Percentiles rank a stretch among this genome's conserved stretches.
Conservation (phyloP, 805 yeast species). For the Torulaspora franciscae region DNA sequence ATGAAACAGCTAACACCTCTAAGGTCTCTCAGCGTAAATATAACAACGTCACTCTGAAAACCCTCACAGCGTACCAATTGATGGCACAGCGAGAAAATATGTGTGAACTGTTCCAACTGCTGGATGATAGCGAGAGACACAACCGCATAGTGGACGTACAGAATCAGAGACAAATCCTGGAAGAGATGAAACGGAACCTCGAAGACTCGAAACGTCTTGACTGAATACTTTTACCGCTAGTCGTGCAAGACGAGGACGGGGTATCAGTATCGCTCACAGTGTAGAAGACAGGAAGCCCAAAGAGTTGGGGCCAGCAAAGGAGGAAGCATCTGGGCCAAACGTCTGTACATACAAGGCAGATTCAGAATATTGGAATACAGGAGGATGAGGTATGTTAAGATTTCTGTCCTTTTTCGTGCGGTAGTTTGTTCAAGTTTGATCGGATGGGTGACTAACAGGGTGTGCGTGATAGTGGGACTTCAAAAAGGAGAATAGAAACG, state of each 20-base stretch:
- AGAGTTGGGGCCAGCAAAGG: background rate
- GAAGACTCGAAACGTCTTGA: constrained; percentile 6
- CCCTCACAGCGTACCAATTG: constrained; percentile 31
- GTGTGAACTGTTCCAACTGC: constrained; percentile 29
- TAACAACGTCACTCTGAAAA: constrained; percentile 29
- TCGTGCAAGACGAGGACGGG: constrained; percentile 6
- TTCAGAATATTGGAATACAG: background rate
- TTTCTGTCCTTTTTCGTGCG: background rate
- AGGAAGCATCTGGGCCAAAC: background rate
- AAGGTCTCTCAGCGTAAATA: constrained; percentile 11
- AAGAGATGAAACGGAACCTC: constrained; percentile 15
- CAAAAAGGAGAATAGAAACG: constrained; percentile 63
- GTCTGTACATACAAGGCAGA: background rate
- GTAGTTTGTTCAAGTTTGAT: too few species aligned
- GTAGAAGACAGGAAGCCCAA: background rate
- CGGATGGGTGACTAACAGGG: background rate
- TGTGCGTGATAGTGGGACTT: constrained; percentile 19
- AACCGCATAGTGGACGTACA: constrained; percentile 13
- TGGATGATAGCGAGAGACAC: constrained; percentile 24
- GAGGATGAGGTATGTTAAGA: constrained; percentile 14
- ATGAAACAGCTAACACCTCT: background rate
- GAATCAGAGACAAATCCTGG: constrained; percentile 16
- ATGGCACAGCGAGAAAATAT: constrained; percentile 29
- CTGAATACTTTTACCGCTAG: background rate
- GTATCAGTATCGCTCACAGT: background rate